A percentile compares a stretch with the other conserved stretches of the same genome.
Evolutionary conservation across 2,329 filamentous ascomycete species (phyloP).

Genomic region (Ceratocystis papillata): DNA sequence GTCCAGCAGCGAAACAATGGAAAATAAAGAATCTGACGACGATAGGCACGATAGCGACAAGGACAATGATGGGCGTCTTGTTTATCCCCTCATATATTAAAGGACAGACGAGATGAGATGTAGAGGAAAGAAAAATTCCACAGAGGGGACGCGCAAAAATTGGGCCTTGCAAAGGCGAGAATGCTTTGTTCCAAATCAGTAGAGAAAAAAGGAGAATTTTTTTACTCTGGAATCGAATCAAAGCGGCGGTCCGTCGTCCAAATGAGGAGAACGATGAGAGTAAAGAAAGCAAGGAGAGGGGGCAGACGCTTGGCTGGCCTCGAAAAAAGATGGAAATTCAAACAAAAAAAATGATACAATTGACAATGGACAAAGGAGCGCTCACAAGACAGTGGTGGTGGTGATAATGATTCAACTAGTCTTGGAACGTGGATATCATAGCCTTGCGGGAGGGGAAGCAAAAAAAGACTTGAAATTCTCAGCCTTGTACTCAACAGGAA

Average conservation of each 20-base stretch:
- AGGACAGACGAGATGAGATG: not conserved
- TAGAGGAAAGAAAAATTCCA: not conserved
- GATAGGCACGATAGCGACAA: not conserved
- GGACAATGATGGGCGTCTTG: not conserved
- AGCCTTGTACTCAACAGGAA: not conserved
- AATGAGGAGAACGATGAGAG: slow-evolving; percentile 7
- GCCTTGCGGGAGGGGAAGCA: not conserved
- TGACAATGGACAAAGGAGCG: not conserved
- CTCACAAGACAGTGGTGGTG: not conserved
- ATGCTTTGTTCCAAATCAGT: not conserved
- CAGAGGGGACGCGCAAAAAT: not conserved
- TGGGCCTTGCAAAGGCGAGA: not conserved
- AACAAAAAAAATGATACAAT: too few species aligned
- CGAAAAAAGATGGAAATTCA: not conserved
- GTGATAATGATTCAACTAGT: not conserved
- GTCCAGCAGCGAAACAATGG: not conserved
- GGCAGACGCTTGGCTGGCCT: not conserved
- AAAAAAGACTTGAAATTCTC: not conserved
- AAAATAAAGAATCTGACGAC: not conserved
- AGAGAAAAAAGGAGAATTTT: slow-evolving; percentile 9
- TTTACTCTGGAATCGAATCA: slow-evolving; percentile 4
- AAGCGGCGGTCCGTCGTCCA: not conserved
- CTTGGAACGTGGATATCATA: not conserved
- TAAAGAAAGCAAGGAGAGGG: slow-evolving; percentile 11
- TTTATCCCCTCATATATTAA: not conserved